Evolutionary conservation across 306 rosid species (phyloP), one percentile per base, ranked within the genome.

Genomic region (Cucurbita argyrosperma): DNA sequence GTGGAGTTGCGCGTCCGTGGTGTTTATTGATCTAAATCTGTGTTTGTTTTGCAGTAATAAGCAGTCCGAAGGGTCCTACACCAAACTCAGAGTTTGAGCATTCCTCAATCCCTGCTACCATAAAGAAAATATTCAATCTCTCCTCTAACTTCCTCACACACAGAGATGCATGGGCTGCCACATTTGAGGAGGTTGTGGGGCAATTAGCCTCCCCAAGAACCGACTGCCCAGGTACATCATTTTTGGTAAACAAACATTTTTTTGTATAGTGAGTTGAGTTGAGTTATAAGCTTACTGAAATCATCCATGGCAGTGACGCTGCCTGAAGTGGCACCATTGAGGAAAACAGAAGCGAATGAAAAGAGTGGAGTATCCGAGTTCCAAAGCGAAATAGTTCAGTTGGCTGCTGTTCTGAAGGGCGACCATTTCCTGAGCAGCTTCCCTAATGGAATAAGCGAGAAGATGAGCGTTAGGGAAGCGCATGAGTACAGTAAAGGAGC

Each of bases 91-190:
- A 95, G 82, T 95, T 87, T 72, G 99, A 95, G 89, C 99, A 95
- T 80, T 95, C 99, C 55, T 95, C 99, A 19, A 84, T 95, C 77
- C 99, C 99, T 45, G 97, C 99, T 78, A 91, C 99, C 81, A 85
- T 95, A 82, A 95, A 88, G 91, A 95, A 95, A 86, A 82, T 95
- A 74, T 89, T 95, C 92, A 91, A 91, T 77, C 95, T 95, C 65
- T 64, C 88, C 76, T 91, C 97, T 0, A 91, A 91, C 83, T 95
- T 95, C 81, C 83, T 95, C 82, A 95, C 99, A 56, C 97, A 89
- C 79, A 88, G 97, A 83, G 99, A 95, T 75, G 97, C 99, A 45
- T 95, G 99, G 99, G 97, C 99, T 18, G 99, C 96, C 35, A 95
- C 99, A 53, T 95, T 95, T 72, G 99, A 95, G 82, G 82, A 84